phyloP scores from a whole-genome alignment of 768 basidiomycete genomes.

The Suillus subluteus region DNA sequence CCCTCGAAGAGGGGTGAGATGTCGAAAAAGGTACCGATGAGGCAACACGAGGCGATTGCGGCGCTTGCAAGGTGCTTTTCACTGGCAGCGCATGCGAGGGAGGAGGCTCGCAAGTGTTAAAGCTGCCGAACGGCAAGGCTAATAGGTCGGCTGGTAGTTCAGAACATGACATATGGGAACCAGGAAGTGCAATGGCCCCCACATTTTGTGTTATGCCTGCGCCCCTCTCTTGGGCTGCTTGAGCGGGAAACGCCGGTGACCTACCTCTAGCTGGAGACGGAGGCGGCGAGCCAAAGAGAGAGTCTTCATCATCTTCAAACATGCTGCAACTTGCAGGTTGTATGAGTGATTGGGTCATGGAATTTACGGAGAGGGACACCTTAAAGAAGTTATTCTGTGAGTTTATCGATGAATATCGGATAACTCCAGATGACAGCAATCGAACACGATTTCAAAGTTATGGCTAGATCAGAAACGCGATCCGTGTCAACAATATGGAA shows the following conservation, averaged over 20 bases:
- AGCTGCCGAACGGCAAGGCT: constrained; percentile 61
- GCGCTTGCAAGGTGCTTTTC: constrained; percentile 5
- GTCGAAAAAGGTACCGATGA: constrained; percentile 8
- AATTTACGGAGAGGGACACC: constrained; percentile 22
- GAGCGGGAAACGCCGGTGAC: constrained; percentile 66
- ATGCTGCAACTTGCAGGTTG: constrained; percentile 11
- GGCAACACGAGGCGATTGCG: constrained; percentile 1
- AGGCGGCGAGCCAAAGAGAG: constrained; percentile 82
- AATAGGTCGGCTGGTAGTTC: constrained; percentile 81
- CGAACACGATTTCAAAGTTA: constrained; percentile 1
- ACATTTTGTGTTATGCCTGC: constrained; percentile 69
- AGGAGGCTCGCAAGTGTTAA: constrained; percentile 41
- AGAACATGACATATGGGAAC: constrained; percentile 83
- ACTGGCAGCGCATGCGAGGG: constrained; percentile 22
- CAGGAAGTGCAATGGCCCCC: constrained; percentile 99
- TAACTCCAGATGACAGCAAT: background rate
- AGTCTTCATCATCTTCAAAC: constrained; percentile 58
- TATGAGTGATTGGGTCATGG: constrained; percentile 20
- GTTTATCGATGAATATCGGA: background rate
- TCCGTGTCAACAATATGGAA: background rate
- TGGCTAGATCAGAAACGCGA: background rate
- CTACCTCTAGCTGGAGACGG: constrained; percentile 76
- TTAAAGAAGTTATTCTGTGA: background rate
- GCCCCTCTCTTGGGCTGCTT: constrained; percentile 24
- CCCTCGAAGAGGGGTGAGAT: constrained; percentile 17